These are phyloP conservation scores for Sungouiozyma ichnusensis DNA, from an alignment of 805 yeast genomes.

Conservation along the genomic window DNA sequence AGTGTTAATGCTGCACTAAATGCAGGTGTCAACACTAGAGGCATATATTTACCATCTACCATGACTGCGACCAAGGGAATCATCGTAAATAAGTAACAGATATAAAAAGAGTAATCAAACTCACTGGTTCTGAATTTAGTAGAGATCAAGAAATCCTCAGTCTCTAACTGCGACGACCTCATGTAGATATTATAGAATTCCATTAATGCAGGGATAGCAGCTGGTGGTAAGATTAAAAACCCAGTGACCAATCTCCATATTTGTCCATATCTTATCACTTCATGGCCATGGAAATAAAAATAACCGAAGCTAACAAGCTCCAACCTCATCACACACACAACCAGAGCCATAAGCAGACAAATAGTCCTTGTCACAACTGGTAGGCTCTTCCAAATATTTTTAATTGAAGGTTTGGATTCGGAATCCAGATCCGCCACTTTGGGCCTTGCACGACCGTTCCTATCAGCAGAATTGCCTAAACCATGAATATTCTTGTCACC, in stretches of 20 bases:
- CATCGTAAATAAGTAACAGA: slow-evolving; percentile 14
- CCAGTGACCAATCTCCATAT: slow-evolving; percentile 24
- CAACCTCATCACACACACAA: slow-evolving; percentile 33
- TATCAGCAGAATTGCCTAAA: slow-evolving; percentile 7
- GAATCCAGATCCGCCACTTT: not conserved
- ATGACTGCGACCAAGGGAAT: slow-evolving; percentile 4
- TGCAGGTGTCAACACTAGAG: slow-evolving; percentile 16
- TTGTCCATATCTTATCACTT: slow-evolving; percentile 12
- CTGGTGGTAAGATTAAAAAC: slow-evolving; percentile 16
- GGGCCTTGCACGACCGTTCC: not conserved
- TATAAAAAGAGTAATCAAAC: slow-evolving; percentile 19
- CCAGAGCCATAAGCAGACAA: slow-evolving; percentile 37
- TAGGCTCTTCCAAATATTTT: slow-evolving; percentile 25
- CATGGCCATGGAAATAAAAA: slow-evolving; percentile 14
- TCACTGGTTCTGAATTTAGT: slow-evolving; percentile 7
- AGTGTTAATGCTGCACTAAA: slow-evolving; percentile 34
- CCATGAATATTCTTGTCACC: not conserved
- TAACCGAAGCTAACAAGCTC: slow-evolving; percentile 21
- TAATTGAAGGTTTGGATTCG: slow-evolving; percentile 1
- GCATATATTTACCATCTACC: slow-evolving; percentile 6
- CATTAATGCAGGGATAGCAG: slow-evolving; percentile 19
- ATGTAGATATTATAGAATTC: slow-evolving; percentile 21
- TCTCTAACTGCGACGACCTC: slow-evolving; percentile 20
- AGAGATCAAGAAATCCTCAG: slow-evolving; percentile 12
- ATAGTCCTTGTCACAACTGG: slow-evolving; percentile 56